Evolutionary conservation across 169 alveolate genomes (phyloP).

Genomic region (Ichthyophthirius multifiliis): DNA sequence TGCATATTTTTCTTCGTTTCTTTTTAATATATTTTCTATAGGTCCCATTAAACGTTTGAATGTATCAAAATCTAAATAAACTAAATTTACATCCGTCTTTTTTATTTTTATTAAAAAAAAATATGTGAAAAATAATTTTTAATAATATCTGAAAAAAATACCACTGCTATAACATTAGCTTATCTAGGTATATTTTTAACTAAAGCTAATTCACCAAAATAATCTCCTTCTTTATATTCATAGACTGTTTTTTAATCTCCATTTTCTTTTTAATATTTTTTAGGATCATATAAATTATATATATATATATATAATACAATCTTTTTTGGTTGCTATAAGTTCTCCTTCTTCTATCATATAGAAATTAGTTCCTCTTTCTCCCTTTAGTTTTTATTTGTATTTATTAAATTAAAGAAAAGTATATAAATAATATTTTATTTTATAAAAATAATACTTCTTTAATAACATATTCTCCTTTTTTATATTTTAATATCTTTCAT

Average conservation of each 20-base stretch:
- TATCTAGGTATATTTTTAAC: slow-evolving; percentile 94
- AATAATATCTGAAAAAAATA: neutral
- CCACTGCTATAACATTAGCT: slow-evolving; percentile 91
- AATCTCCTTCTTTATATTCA: slow-evolving; percentile 90
- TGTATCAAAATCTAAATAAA: slow-evolving; percentile 46
- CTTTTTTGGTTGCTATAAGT: slow-evolving; percentile 92
- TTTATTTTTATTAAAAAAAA: neutral
- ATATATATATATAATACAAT: slow-evolving; percentile 27
- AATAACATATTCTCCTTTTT: slow-evolving; percentile 69
- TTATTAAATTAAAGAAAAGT: neutral
- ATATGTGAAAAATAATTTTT: neutral
- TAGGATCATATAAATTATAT: no score
- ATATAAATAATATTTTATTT: neutral
- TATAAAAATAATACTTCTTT: slow-evolving; percentile 47
- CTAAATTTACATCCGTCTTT: slow-evolving; percentile 33
- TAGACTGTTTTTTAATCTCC: slow-evolving; percentile 86
- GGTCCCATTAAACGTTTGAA: slow-evolving; percentile 62
- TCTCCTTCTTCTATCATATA: slow-evolving; percentile 93
- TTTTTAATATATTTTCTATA: slow-evolving; percentile 53
- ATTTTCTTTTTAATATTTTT: neutral
- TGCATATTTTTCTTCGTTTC: slow-evolving; percentile 53
- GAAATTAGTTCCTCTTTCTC: slow-evolving; percentile 83
- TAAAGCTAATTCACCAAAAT: slow-evolving; percentile 97
- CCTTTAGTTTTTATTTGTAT: slow-evolving; percentile 22
- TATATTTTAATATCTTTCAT: slow-evolving; percentile 63